phyloP scores from a whole-genome alignment of 164 flowering plant genomes.

The Magnolia changhungtana region DNA sequence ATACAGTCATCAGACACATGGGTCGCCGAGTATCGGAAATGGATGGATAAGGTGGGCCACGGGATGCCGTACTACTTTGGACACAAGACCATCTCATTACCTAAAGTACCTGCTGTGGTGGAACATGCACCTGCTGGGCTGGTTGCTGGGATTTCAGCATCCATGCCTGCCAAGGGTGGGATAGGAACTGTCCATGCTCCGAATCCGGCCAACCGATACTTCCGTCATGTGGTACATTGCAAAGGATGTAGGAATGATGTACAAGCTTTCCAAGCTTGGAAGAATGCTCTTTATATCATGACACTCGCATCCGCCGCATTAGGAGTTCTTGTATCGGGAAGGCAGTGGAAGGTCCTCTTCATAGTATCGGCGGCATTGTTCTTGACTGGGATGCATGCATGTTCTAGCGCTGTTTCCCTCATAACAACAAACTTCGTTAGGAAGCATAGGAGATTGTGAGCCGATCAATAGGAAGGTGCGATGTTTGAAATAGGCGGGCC shows the following conservation, averaged over 20 bases:
- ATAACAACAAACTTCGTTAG: constrained; percentile 88
- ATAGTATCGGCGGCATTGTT: constrained; percentile 46
- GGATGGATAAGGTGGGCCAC: constrained; percentile 98
- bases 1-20: constrained; percentile 82
- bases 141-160: constrained; percentile 72
- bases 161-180: constrained; percentile 88
- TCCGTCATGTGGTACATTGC: constrained; percentile 87
- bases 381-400: constrained; percentile 53
- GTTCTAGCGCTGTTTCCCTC: constrained; percentile 61
- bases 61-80: constrained; percentile 98
- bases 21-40: constrained; percentile 89
- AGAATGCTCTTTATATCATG: constrained; percentile 43
- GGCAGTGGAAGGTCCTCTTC: constrained; percentile 78
- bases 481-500: neutral
- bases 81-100: constrained; percentile 69
- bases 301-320: constrained; percentile 52
- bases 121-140: constrained; percentile 98
- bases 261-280: constrained; percentile 62
- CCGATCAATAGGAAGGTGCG: neutral
- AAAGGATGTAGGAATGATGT: constrained; percentile 61
- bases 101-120: constrained; percentile 74
- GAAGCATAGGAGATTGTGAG: constrained; percentile 70
- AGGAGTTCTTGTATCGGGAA: constrained; percentile 62
- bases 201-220: constrained; percentile 71
- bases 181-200: constrained; percentile 74